A percentile compares a stretch with the other conserved stretches of the same genome.
phyloP scores from a whole-genome alignment of 306 rosid species.

The Quercus suber region DNA sequence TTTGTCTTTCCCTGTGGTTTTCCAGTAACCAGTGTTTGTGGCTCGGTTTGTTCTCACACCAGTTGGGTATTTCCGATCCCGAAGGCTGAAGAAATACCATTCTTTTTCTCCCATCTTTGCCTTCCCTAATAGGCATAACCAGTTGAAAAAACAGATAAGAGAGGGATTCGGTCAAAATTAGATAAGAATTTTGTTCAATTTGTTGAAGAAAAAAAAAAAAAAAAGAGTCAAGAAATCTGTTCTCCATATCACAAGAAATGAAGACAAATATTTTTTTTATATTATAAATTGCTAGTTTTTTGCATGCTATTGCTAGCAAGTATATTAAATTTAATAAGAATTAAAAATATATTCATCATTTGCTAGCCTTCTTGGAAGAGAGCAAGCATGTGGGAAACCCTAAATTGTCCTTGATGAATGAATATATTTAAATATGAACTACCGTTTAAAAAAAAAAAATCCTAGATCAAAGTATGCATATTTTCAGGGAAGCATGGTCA shows the following conservation, averaged over 20 bases:
- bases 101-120: conserved; percentile 96
- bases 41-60: conserved; percentile 94
- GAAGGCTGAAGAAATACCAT: conserved; percentile 88
- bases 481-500: background rate
- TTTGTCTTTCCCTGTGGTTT: conserved; percentile 91
- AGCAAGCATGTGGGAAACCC: background rate
- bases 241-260: conserved; percentile 24
- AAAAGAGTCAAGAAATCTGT: background rate
- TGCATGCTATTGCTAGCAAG: background rate
- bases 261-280: conserved; percentile 1
- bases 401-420: background rate
- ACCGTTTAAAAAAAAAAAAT: background rate
- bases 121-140: conserved; percentile 45
- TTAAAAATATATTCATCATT: conserved; percentile 22
- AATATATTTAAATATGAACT: background rate
- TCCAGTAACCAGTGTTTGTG: conserved; percentile 91
- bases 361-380: background rate
- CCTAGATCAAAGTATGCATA: background rate
- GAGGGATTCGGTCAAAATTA: background rate
- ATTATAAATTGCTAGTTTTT: background rate
- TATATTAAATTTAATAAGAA: background rate
- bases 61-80: conserved; percentile 92
- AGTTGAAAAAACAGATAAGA: background rate
- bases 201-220: conserved; percentile 2
- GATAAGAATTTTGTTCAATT: conserved; percentile 3